A percentile compares a stretch with the other conserved stretches of the same genome.
Conservation (phyloP, 352 stramenopile genomes). For the Pythium scleroteichum region DNA sequence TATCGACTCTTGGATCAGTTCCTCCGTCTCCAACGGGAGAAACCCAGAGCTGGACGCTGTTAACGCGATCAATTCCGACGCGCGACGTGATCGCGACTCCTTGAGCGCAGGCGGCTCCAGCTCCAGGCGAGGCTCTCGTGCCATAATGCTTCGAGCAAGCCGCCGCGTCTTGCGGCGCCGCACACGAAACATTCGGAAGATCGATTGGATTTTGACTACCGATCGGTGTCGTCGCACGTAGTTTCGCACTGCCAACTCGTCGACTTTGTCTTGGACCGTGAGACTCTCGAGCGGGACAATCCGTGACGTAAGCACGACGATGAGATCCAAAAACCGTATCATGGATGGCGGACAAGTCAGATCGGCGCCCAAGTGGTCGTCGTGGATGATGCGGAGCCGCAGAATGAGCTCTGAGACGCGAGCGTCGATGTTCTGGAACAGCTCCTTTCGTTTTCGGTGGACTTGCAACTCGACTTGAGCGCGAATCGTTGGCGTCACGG, state of each 20-base stretch:
- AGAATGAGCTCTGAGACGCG: constrained; percentile 66
- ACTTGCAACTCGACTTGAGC: constrained; percentile 42
- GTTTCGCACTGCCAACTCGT: constrained; percentile 70
- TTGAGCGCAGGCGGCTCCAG: not conserved
- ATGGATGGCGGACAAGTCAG: constrained; percentile 55
- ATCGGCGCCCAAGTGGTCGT: constrained; percentile 45
- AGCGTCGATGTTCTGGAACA: constrained; percentile 73
- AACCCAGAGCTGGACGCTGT: not conserved
- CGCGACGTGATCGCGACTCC: constrained; percentile 14
- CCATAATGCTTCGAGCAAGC: constrained; percentile 2
- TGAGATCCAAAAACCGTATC: constrained; percentile 74
- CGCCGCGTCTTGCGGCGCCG: constrained; percentile 24
- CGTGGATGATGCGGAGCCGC: constrained; percentile 59
- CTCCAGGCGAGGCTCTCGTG: not conserved
- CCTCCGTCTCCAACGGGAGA: not conserved
- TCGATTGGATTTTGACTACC: constrained; percentile 61
- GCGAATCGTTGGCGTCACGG: constrained; percentile 32
- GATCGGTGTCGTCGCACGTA: constrained; percentile 68
- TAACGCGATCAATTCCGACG: constrained; percentile 7
- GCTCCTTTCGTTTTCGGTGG: constrained; percentile 48
- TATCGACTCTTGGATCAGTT: constrained; percentile 18
- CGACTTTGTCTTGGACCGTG: constrained; percentile 82
- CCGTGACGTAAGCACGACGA: constrained; percentile 68
- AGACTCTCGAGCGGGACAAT: constrained; percentile 69
- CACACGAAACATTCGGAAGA: constrained; percentile 65